A percentile compares a stretch with the other conserved stretches of the same genome.
Conservation (phyloP, 2,329 filamentous ascomycete species). For the Colletotrichum abscissum region DNA sequence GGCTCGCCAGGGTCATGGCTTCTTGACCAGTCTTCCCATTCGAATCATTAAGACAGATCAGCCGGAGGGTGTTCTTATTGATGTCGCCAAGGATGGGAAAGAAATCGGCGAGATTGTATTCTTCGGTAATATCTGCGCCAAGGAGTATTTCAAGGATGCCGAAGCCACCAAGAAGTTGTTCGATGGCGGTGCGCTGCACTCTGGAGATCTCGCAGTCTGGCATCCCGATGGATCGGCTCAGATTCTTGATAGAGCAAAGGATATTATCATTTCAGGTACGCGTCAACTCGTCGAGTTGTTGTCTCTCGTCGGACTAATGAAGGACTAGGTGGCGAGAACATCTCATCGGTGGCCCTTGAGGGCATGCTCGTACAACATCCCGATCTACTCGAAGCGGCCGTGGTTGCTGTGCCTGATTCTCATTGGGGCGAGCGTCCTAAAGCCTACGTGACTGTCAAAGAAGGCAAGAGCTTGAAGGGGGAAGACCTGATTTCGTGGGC, state of each 20-base stretch:
- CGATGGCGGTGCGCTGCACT: constrained; percentile 86
- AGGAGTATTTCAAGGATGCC: constrained; percentile 91
- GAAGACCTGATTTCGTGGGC: constrained; percentile 88
- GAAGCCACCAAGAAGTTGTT: constrained; percentile 90
- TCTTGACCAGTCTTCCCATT: constrained; percentile 82
- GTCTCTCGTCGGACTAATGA: constrained; percentile 2
- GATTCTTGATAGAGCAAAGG: constrained; percentile 93
- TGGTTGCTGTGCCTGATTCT: constrained; percentile 86
- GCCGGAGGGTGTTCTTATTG: constrained; percentile 72
- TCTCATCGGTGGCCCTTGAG: constrained; percentile 92
- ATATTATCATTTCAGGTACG: constrained; percentile 95
- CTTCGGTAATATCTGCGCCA: constrained; percentile 89
- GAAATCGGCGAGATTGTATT: constrained; percentile 91
- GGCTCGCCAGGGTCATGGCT: constrained; percentile 94
- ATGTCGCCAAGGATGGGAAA: constrained; percentile 76
- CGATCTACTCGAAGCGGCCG: constrained; percentile 89
- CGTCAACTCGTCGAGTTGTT: background rate
- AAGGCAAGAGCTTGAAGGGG: constrained; percentile 69
- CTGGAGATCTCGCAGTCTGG: constrained; percentile 93
- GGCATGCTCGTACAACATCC: constrained; percentile 90
- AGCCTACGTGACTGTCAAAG: constrained; percentile 86
- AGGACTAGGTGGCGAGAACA: constrained; percentile 87
- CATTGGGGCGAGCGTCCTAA: constrained; percentile 97
- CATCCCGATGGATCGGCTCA: constrained; percentile 86
- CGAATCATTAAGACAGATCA: constrained; percentile 83